Evolutionary conservation across 192 early-diverging fungal species (phyloP).

Genomic region (Spinellus fusiger): DNA sequence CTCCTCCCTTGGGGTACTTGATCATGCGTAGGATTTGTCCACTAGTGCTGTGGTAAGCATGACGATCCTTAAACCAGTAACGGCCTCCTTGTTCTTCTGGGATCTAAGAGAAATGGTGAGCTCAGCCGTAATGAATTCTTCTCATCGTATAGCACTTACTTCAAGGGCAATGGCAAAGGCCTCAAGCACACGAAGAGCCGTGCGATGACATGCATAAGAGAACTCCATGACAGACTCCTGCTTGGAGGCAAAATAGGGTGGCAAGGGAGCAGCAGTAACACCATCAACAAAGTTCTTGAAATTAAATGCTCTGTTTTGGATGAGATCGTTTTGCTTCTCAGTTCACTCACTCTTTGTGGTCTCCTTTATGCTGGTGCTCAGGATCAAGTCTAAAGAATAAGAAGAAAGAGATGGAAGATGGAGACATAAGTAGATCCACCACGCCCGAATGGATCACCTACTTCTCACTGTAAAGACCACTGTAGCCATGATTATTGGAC

Average conservation of each 20-base stretch:
- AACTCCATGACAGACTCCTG: constrained; percentile 25
- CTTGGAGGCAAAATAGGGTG: constrained; percentile 17
- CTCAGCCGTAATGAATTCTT: neutral
- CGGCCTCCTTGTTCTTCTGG: constrained; percentile 47
- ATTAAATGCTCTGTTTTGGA: constrained; percentile 45
- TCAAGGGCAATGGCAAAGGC: constrained; percentile 56
- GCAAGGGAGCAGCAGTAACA: constrained; percentile 31
- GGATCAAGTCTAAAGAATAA: constrained; percentile 37
- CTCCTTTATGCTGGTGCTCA: constrained; percentile 41
- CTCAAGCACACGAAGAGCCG: constrained; percentile 44
- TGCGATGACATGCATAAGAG: constrained; percentile 41
- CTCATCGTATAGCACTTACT: constrained; percentile 20
- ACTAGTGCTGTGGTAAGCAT: constrained; percentile 37
- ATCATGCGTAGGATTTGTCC: constrained; percentile 52
- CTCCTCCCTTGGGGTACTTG: constrained; percentile 48
- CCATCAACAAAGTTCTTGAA: constrained; percentile 42
- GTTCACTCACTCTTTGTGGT: constrained; percentile 56
- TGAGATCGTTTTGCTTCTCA: neutral
- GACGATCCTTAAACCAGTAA: constrained; percentile 42
- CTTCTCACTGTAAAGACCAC: constrained; percentile 48
- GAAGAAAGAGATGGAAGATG: neutral
- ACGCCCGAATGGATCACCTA: constrained; percentile 15
- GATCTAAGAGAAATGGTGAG: constrained; percentile 22
- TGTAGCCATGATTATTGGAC: constrained; percentile 46
- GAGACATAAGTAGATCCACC: neutral